Base-by-base conservation (phyloP, 1,284 basidiomycete genomes). In the Limonomyces culmigenus region DNA sequence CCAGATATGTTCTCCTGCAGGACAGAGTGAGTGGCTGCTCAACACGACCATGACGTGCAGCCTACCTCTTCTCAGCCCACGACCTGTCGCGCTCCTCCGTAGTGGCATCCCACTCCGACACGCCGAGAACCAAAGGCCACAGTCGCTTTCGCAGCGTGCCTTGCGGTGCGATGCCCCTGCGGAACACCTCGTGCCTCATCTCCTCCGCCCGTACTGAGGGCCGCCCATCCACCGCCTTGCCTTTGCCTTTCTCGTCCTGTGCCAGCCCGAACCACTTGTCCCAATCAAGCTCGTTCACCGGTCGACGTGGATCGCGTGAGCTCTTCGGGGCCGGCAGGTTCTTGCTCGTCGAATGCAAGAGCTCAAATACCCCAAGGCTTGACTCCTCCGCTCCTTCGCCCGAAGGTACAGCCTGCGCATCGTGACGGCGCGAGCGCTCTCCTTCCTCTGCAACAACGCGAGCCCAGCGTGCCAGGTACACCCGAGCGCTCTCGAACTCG, bases 381-480 rank as follows among this genome's bases (percentile, higher is more conserved):
- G 75, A 79, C 2, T 68, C 62, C 45, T 87, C 74, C 47, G 83
- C 75, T 13, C 59, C 63, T n/a, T 67, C 45, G 10, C 25, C 25
- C 2, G 63, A 53, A 2, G 72, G 68, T 5, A 81, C 47, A 0
- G 65, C 61, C 46, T 78, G 74, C 0, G 77, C 73, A 53, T 95
- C 88, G 35, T 70, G 66, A 41, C 74, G 61, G 21, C 89, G 67
- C 5, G 87, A 75, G 10, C 84, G 68, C 52, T 96, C 91, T 5
- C 91, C 91, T 52, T 95, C 91, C 55, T 95, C 91, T 1, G 91
- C 93, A 0, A 98, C 93, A 33, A 89, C 78, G 36, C 91, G 66
- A 0, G 95, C 93, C 95, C 95, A 99, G 19, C 87, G 71, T 1
- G 95, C 95, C 5, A 99, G 70, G 52, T 97, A 98, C 4, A 98